A percentile compares a stretch with the other conserved stretches of the same genome.
These are phyloP conservation scores for Botrytis galanthina DNA, from an alignment of 2,329 filamentous ascomycete species.

Conservation along the genomic window DNA sequence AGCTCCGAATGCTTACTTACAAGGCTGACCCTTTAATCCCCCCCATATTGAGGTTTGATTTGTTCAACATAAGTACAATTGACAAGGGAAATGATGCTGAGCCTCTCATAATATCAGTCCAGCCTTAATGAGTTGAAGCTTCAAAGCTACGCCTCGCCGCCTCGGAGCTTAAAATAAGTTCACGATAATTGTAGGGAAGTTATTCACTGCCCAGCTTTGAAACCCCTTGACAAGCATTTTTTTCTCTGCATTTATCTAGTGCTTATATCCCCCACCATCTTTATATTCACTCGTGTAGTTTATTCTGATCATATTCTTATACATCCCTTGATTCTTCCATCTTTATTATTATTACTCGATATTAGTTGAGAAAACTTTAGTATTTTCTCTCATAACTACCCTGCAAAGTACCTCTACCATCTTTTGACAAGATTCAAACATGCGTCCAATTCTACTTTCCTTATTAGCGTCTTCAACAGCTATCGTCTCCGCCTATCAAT, in stretches of 20 bases:
- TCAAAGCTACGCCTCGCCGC: neutral
- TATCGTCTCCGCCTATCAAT: constrained; percentile 25
- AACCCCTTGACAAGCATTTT: neutral
- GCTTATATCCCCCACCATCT: neutral
- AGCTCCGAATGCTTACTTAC: neutral
- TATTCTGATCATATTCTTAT: neutral
- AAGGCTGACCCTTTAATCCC: constrained; percentile 5
- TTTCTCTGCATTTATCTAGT: neutral
- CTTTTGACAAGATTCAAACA: constrained; percentile 19
- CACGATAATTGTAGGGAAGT: neutral
- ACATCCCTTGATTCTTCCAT: neutral
- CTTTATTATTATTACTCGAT: neutral
- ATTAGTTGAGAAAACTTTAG: neutral
- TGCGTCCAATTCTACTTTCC: constrained; percentile 29
- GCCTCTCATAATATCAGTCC: neutral
- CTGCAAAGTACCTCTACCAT: neutral
- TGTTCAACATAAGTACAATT: neutral
- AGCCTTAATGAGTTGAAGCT: neutral
- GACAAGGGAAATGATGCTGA: neutral
- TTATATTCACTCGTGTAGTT: neutral
- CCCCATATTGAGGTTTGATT: neutral
- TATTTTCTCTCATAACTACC: neutral
- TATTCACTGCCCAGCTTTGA: neutral
- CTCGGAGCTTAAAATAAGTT: constrained; percentile 6
- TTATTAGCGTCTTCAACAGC: constrained; percentile 18